Evolutionary conservation across 176 grass and related monocot genomes (phyloP).

Genomic region (Juncus inflexus): DNA sequence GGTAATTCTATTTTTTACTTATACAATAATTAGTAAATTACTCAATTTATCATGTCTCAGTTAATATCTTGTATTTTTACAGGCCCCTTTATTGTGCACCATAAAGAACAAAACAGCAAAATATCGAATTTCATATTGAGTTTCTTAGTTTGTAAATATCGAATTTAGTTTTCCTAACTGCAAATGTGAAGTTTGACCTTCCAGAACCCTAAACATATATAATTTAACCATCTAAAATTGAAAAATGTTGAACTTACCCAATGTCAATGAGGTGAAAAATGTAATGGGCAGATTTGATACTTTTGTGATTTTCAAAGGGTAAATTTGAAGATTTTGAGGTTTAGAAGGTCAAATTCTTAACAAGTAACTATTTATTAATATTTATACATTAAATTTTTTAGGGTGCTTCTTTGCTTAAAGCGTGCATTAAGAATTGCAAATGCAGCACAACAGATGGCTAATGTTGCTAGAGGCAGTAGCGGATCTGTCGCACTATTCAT

Average conservation of each 20-base stretch:
- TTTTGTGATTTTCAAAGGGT: neutral
- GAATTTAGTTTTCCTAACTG: neutral
- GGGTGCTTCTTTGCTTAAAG: conserved; percentile 99
- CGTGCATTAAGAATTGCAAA: conserved; percentile 95
- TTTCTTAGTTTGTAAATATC: neutral
- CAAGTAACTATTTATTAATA: too few relatives aligned
- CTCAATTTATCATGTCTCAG: neutral
- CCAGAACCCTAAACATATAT: too few relatives aligned
- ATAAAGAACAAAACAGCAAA: neutral
- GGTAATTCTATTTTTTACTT: conserved; percentile 37
- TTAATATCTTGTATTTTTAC: neutral
- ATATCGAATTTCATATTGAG: neutral
- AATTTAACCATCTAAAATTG: too few relatives aligned
- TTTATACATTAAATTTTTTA: conserved; percentile 22
- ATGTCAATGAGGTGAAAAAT: too few relatives aligned
- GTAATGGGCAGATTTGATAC: too few relatives aligned
- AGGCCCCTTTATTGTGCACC: neutral
- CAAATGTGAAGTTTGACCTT: too few relatives aligned
- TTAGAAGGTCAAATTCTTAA: too few relatives aligned
- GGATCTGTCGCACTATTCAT: conserved; percentile 81
- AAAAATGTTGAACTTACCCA: too few relatives aligned
- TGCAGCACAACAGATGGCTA: conserved; percentile 96
- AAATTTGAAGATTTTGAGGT: neutral
- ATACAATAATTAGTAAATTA: neutral
- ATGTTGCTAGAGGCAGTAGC: conserved; percentile 64